phyloP scores from a whole-genome alignment of 345 rosid genomes.

The Aurinia saxatilis region DNA sequence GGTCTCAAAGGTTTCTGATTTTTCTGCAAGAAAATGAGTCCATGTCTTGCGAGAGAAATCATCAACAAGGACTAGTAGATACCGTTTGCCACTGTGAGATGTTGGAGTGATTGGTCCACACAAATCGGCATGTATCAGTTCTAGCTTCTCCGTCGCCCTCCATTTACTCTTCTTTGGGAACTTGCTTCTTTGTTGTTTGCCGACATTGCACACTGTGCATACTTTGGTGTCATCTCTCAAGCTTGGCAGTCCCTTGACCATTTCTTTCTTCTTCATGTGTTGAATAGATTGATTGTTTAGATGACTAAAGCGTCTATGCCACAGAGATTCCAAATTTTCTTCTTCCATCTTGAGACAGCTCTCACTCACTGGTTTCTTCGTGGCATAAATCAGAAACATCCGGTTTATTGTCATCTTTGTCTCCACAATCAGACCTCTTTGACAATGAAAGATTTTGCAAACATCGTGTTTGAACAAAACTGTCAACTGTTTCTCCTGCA shows the following conservation, averaged over 20 bases:
- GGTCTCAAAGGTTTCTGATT: neutral
- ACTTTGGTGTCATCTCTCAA: fast-evolving
- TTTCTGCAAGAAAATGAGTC: neutral
- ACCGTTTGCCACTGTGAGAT: neutral
- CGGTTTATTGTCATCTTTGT: neutral
- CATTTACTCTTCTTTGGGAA: neutral
- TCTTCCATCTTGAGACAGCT: neutral
- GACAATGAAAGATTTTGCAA: neutral
- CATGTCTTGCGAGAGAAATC: neutral
- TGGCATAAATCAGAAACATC: neutral
- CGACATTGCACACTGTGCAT: neutral
- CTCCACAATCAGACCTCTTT: neutral
- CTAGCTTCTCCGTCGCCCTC: neutral
- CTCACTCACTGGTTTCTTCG: fast-evolving
- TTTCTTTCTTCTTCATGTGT: fast-evolving
- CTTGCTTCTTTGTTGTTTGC: neutral
- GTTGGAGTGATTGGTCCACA: neutral
- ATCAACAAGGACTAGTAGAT: neutral
- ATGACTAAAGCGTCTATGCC: neutral
- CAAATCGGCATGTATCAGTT: neutral
- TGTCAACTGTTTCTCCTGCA: neutral
- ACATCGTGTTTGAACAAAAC: neutral
- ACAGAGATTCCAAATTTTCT: neutral
- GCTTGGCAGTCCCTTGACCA: neutral
- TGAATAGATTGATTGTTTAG: neutral